Evolutionary conservation across 495 filamentous ascomycete species (phyloP).

Genomic region (Oidiodendron maius): DNA sequence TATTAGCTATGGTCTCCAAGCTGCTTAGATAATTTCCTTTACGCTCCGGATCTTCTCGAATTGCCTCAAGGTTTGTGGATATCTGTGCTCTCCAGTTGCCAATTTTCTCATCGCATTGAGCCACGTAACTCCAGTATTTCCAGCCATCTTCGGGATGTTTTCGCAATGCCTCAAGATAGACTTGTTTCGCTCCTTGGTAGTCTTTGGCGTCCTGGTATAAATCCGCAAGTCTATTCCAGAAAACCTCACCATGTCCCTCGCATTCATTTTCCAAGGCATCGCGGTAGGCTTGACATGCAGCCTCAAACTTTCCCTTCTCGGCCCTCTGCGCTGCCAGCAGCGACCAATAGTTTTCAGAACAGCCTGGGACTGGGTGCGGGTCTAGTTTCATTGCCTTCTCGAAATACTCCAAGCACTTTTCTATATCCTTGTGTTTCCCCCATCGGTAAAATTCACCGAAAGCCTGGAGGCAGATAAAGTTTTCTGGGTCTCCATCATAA

Average conservation of each 20-base stretch:
- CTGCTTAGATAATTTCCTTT: not conserved
- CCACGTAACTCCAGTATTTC: conserved; percentile 1
- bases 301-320: conserved; percentile 1
- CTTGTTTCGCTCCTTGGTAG: not conserved
- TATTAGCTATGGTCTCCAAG: conserved; percentile 3
- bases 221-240: conserved; percentile 2
- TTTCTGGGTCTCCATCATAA: no score
- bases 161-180: conserved; percentile 4
- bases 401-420: conserved; percentile 1
- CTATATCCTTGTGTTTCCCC: conserved; percentile 2
- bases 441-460: not conserved
- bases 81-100: not conserved
- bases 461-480: no score
- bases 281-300: conserved; percentile 2
- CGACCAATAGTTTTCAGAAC: conserved; percentile 1
- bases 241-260: not conserved
- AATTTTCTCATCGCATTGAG: conserved; percentile 2
- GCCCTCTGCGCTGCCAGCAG: conserved; percentile 2
- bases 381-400: conserved; percentile 1
- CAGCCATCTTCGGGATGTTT: conserved; percentile 4
- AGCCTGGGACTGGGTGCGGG: conserved; percentile 1
- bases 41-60: conserved; percentile 1
- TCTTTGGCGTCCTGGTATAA: not conserved
- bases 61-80: not conserved
- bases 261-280: conserved; percentile 1